Percentiles rank a stretch among this genome's conserved stretches.
Evolutionary conservation across 2,329 filamentous ascomycete genomes (phyloP).

Genomic region (Fusarium lateritium): DNA sequence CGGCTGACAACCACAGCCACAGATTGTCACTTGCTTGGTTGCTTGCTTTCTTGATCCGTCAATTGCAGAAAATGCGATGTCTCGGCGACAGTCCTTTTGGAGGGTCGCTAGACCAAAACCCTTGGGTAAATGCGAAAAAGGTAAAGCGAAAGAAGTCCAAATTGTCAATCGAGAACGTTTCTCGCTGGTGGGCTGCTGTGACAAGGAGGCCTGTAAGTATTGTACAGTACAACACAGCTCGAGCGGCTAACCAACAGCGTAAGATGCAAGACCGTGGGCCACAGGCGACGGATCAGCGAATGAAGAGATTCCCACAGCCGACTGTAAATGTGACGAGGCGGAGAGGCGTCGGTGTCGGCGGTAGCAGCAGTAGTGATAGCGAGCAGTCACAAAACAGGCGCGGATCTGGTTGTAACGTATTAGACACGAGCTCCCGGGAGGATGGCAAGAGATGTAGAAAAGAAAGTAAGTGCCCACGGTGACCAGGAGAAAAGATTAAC

Average conservation of each 20-base stretch:
- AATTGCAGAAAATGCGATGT: constrained; percentile 16
- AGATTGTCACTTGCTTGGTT: background rate
- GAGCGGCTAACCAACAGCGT: constrained; percentile 48
- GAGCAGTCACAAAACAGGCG: constrained; percentile 21
- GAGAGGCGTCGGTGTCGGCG: constrained; percentile 42
- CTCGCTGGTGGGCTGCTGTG: constrained; percentile 18
- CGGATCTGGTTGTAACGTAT: constrained; percentile 20
- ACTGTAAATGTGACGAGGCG: constrained; percentile 49
- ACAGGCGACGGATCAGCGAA: constrained; percentile 46
- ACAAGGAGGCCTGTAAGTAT: constrained; percentile 34
- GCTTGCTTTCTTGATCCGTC: constrained; percentile 36
- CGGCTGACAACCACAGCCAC: constrained; percentile 24
- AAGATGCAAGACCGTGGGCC: constrained; percentile 50
- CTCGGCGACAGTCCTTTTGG: constrained; percentile 13
- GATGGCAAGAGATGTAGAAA: constrained; percentile 7
- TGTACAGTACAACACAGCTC: constrained; percentile 35
- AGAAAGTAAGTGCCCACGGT: constrained; percentile 21
- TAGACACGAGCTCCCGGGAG: constrained; percentile 12
- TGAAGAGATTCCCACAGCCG: constrained; percentile 49
- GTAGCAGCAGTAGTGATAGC: constrained; percentile 39
- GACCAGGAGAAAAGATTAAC: constrained; percentile 23
- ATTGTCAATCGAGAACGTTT: constrained; percentile 22
- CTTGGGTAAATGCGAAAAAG: constrained; percentile 18
- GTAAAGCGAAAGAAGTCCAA: constrained; percentile 11
- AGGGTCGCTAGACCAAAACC: constrained; percentile 11